Evolutionary conservation across 2,329 filamentous ascomycete species (phyloP), one percentile per base, ranked within the genome.

Genomic region (Aspergillus sp.): DNA sequence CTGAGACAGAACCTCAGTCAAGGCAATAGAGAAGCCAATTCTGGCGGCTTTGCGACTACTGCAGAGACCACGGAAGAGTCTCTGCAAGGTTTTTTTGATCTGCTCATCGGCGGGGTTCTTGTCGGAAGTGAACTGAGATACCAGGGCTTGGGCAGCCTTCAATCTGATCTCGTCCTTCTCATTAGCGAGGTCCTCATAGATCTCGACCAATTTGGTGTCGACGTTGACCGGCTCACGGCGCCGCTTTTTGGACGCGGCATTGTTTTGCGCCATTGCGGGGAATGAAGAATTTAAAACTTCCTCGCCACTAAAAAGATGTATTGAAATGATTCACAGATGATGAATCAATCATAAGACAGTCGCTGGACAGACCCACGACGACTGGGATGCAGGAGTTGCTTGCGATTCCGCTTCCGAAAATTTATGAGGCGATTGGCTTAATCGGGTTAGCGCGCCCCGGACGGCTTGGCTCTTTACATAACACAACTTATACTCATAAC

Each of bases 31-130:
- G 74, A 96, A 97, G 3, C 95, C 95, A 54, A 95, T 80, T 25
- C 95, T 85, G 17, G 94, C 92, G 12, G 91, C 91, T 79, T 97
- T 97, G 59, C 92, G 88, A 57, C 92, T 89, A 74, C 92, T 97
- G 63, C 93, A 92, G 17, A 98, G 86, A 43, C 95, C 95, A 57
- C 91, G 87, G 74, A 97, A 91, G 39, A 99, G 81, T 25, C 90
- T 84, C 71, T 85, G 85, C 64, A 82, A 63, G 1, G 72, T 72
- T 57, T 77, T 78, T 55, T 74, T 70, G 51, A 79, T 74, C 58
- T 79, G 72, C 30, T 81, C 79, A 58, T 76, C 72, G 13, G 71
- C 69, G 5, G 76, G 72, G 28, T 73, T 71, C 61, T 75, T 71
- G 54, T 78, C 74, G 15, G 76, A 71, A 2, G 78, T 79, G 60